Evolutionary conservation across 371 early-diverging fungal species (phyloP).

Genomic region (Apophysomyces variabilis): DNA sequence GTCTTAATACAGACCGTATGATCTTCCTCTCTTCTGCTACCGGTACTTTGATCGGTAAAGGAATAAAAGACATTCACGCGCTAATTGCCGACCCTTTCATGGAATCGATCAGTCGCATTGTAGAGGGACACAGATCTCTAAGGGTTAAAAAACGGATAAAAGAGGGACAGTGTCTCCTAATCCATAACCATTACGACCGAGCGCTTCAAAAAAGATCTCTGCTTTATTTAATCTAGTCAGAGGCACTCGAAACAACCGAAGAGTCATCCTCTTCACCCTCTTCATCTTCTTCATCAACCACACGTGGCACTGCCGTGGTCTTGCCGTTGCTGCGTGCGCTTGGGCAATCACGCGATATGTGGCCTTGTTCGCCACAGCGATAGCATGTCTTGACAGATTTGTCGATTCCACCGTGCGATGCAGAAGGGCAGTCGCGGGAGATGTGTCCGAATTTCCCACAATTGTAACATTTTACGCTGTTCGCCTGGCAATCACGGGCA

Average conservation of each 20-base stretch:
- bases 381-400: conserved; percentile 44
- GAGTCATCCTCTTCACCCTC: conserved; percentile 8
- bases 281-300: conserved; percentile 27
- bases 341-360: conserved; percentile 44
- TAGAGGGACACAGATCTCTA: too few relatives aligned
- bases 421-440: conserved; percentile 53
- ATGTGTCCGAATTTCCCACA: conserved; percentile 65
- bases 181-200: too few relatives aligned
- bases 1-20: too few relatives aligned
- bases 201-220: neutral
- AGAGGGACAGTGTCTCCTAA: too few relatives aligned
- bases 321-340: conserved; percentile 10
- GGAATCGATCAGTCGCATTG: too few relatives aligned
- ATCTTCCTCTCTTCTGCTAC: neutral
- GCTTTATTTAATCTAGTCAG: conserved; percentile 2
- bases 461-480: conserved; percentile 60
- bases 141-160: neutral
- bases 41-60: conserved; percentile 3
- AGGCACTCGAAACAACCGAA: too few relatives aligned
- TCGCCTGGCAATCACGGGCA: conserved; percentile 70
- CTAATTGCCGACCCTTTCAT: too few relatives aligned
- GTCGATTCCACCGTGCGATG: conserved; percentile 14
- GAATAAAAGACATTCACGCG: too few relatives aligned
- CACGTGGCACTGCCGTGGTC: conserved; percentile 15
- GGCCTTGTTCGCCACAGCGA: conserved; percentile 40